phyloP scores from a whole-genome alignment of 169 alveolate species.

The Plasmodium berghei region DNA sequence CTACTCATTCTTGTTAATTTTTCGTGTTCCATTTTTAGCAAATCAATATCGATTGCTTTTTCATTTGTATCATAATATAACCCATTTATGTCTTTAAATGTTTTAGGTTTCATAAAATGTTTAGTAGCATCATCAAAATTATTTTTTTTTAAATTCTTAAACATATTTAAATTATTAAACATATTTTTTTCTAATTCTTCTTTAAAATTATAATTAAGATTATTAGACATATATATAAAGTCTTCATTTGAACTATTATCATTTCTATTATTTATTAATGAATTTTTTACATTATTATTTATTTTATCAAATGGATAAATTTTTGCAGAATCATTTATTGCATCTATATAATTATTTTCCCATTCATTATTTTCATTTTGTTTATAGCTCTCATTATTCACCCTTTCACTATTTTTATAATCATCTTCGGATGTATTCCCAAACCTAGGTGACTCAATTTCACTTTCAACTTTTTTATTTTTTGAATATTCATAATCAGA shows the following conservation, averaged over 20 bases:
- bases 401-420: background rate
- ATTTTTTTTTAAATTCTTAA: slow-evolving; percentile 28
- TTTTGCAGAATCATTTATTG: background rate
- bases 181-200: slow-evolving; percentile 63
- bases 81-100: slow-evolving; percentile 48
- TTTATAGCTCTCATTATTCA: background rate
- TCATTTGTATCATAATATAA: slow-evolving; percentile 50
- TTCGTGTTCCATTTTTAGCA: slow-evolving; percentile 64
- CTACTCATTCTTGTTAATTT: slow-evolving; percentile 13
- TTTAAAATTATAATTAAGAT: slow-evolving; percentile 34
- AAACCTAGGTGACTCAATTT: slow-evolving; percentile 63
- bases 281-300: slow-evolving; percentile 12
- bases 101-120: slow-evolving; percentile 69
- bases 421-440: slow-evolving; percentile 49
- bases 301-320: slow-evolving; percentile 2
- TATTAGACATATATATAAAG: slow-evolving; percentile 9
- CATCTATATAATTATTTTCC: background rate
- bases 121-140: slow-evolving; percentile 42
- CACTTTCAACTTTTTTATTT: slow-evolving; percentile 28
- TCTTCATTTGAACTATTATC: slow-evolving; percentile 10
- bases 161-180: slow-evolving; percentile 54
- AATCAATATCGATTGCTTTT: slow-evolving; percentile 42
- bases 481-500: slow-evolving; percentile 66
- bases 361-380: slow-evolving; percentile 8
- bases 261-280: background rate